phyloP scores from a whole-genome alignment of 768 basidiomycete species.

The Lactarius trivialis region DNA sequence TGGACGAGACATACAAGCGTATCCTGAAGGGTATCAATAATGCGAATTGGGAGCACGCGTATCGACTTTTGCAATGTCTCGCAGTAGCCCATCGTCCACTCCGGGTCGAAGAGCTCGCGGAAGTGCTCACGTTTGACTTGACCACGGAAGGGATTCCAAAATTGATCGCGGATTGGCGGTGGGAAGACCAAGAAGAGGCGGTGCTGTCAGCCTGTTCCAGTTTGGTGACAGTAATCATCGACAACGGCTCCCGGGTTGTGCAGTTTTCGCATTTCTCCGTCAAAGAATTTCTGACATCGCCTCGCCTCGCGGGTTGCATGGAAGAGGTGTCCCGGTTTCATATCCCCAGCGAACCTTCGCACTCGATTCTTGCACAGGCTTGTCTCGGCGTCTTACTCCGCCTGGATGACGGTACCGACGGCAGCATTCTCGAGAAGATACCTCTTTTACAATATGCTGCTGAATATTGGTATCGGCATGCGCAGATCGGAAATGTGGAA shows the following conservation, averaged over 20 bases:
- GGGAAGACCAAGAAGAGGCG: neutral
- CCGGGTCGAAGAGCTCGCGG: neutral
- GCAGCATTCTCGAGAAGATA: neutral
- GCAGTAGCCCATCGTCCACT: neutral
- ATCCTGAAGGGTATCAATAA: neutral
- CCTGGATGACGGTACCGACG: neutral
- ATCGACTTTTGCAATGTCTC: neutral
- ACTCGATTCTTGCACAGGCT: neutral
- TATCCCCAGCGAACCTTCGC: neutral
- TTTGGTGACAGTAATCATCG: neutral
- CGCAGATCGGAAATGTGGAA: neutral
- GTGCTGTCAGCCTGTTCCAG: neutral
- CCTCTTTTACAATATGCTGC: neutral
- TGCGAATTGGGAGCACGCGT: neutral
- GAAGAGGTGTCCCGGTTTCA: neutral
- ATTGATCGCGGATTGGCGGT: neutral
- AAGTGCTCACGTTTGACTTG: neutral
- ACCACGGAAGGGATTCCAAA: neutral
- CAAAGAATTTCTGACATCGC: neutral
- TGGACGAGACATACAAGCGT: conserved; percentile 2
- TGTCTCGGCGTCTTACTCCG: neutral
- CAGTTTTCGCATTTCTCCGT: neutral
- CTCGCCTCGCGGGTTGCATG: neutral
- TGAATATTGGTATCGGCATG: neutral
- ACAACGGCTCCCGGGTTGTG: neutral